These are phyloP conservation scores for Pseudofabraea citricarpa DNA, from an alignment of 2,329 filamentous ascomycete species.

Conservation along the genomic window DNA sequence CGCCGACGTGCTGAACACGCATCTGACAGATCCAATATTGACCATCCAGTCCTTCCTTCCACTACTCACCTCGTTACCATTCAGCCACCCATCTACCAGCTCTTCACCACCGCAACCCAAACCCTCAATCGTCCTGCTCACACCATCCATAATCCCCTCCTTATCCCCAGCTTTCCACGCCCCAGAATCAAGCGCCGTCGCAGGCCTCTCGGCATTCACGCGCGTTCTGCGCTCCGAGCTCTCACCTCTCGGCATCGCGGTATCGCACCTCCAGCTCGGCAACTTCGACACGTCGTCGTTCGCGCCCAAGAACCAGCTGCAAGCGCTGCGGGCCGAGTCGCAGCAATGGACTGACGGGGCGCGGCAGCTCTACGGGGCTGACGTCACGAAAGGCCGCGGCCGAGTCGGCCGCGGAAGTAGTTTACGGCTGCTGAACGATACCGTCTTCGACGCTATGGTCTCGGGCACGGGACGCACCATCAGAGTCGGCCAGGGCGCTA, in stretches of 20 bases:
- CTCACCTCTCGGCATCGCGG: slow-evolving; percentile 66
- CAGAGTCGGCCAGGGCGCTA: slow-evolving; percentile 78
- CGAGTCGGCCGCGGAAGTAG: slow-evolving; percentile 51
- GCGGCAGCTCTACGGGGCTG: slow-evolving; percentile 55
- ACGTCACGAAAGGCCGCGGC: slow-evolving; percentile 37
- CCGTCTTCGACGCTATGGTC: slow-evolving; percentile 85
- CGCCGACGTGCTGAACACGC: slow-evolving; percentile 87
- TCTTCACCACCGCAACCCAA: slow-evolving; percentile 39
- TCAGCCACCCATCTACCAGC: slow-evolving; percentile 25
- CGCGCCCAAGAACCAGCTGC: slow-evolving; percentile 40
- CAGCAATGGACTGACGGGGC: slow-evolving; percentile 60
- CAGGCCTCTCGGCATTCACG: slow-evolving; percentile 82
- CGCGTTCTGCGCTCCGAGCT: slow-evolving; percentile 77
- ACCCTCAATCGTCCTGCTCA: slow-evolving; percentile 71
- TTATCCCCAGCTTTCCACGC: slow-evolving; percentile 77
- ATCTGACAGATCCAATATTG: slow-evolving; percentile 83
- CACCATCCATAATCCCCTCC: slow-evolving; percentile 74
- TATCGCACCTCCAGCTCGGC: slow-evolving; percentile 85
- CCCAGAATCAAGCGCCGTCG: slow-evolving; percentile 80
- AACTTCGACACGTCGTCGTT: slow-evolving; percentile 79
- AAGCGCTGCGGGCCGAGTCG: slow-evolving; percentile 42
- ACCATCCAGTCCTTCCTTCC: slow-evolving; percentile 87
- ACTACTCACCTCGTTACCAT: slow-evolving; percentile 56
- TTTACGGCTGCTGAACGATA: slow-evolving; percentile 74
- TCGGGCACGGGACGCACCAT: slow-evolving; percentile 53